Conservation (phyloP, 495 filamentous ascomycete species). For the Hyaloscypha hepaticicola region DNA sequence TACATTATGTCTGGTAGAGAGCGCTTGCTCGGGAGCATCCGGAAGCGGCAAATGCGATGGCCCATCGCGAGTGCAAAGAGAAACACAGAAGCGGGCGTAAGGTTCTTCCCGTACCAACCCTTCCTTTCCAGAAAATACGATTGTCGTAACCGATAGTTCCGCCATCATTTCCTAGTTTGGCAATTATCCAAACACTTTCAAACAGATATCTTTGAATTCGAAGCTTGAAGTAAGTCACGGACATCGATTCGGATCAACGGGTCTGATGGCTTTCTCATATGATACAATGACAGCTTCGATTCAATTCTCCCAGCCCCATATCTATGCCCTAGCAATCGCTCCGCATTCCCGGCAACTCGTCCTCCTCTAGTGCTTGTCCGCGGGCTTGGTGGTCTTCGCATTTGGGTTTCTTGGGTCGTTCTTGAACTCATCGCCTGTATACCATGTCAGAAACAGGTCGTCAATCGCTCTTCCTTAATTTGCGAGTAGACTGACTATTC, state of each 20-base stretch:
- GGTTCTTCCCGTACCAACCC: no score
- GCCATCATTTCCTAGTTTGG: no score
- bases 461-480: neutral
- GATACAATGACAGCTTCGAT: constrained; percentile 6
- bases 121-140: no score
- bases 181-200: no score
- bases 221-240: neutral
- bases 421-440: constrained; percentile 85
- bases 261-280: constrained; percentile 8
- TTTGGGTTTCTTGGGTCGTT: constrained; percentile 92
- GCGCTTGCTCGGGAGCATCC: no score
- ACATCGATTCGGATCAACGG: constrained; percentile 4
- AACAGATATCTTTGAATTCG: neutral
- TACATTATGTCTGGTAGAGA: no score
- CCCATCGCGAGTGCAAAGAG: no score
- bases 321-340: neutral
- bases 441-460: constrained; percentile 30
- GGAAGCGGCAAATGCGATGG: no score
- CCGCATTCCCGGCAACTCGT: neutral
- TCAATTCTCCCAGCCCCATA: neutral
- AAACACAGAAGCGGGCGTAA: no score
- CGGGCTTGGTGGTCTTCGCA: constrained; percentile 51
- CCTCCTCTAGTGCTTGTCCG: constrained; percentile 29
- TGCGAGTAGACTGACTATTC: constrained; percentile 59
- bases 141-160: no score